Evolutionary conservation across 495 filamentous ascomycete genomes (phyloP), one percentile per base, ranked within the genome.

Genomic region (Xylaria castorea): DNA sequence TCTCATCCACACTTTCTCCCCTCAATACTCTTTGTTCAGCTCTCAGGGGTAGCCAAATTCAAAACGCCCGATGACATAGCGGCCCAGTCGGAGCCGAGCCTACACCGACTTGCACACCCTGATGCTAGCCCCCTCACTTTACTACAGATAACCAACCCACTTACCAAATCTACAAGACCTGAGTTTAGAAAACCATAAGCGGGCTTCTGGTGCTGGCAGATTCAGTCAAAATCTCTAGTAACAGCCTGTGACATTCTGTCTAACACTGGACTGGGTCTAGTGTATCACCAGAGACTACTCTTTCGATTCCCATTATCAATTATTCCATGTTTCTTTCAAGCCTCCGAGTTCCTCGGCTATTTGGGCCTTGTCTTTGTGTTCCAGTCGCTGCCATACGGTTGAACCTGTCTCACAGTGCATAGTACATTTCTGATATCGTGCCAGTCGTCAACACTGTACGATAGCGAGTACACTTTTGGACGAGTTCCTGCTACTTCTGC

Each of bases 41-140:
- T 44, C 32, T 38, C 46, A n/a, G 62, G 58, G 40, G 46, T 32
- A 57, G 48, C 61, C 48, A 27, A 57, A 51, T 11, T 57, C 18
- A 34, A 27, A 51, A 25, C 34, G 61, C 36, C 38, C 48, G 30
- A 57, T 64, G 36, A 48, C 57, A 53, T 7, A 65, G 14, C 22
- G 60, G 5, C 58, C 44, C 46, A 68, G 65, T 55, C 50, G 66
- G 66, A 68, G 36, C 66, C 50, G 66, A 68, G 34, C 36, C 30
- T 71, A 64, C 68, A 55, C 69, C 61, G 61, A 65, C 60, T 65
- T 44, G 48, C 42, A 40, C 32, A 53, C 67, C 38, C 36, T 34
- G 36, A 46, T 57, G 18, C 22, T 46, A 22, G 48, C 48, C 60
- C 68, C 60, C 46, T 65, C 60, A 48, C 34, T 55, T 60, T 46